Conservation (phyloP, 2,329 filamentous ascomycete genomes). For the Apiospora koreana region DNA sequence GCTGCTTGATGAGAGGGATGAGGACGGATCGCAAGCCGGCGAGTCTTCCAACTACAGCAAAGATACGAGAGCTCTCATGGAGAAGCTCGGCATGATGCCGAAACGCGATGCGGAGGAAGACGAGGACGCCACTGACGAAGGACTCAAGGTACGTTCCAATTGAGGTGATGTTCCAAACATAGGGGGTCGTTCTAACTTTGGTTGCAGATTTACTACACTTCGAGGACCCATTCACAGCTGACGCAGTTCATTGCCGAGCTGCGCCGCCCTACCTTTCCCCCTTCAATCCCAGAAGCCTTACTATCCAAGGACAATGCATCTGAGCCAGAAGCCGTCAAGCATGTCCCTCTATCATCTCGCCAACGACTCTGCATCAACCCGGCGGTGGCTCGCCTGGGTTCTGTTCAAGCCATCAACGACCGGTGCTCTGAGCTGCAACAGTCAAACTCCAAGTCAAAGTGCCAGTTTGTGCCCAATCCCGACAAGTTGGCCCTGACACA, state of each 20-base stretch:
- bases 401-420: conserved; percentile 86
- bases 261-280: conserved; percentile 73
- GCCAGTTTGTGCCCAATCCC: conserved; percentile 75
- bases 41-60: conserved; percentile 63
- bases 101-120: conserved; percentile 38
- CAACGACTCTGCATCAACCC: conserved; percentile 91
- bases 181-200: conserved; percentile 6
- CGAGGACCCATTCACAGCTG: conserved; percentile 88
- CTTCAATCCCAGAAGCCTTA: conserved; percentile 59
- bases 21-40: conserved; percentile 39
- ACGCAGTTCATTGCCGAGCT: conserved; percentile 86
- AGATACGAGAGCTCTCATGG: conserved; percentile 74
- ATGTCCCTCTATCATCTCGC: conserved; percentile 80
- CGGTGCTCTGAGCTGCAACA: conserved; percentile 89
- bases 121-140: conserved; percentile 55
- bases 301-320: conserved; percentile 23
- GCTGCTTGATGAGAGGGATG: conserved; percentile 70
- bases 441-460: conserved; percentile 65
- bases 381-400: conserved; percentile 70
- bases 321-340: conserved; percentile 66
- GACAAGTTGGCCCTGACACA: conserved; percentile 72
- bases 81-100: conserved; percentile 56
- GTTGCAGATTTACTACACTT: conserved; percentile 79
- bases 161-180: conserved; percentile 21
- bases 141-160: conserved; percentile 60